These are phyloP conservation scores for Gymnopus androsaceus DNA, from an alignment of 1,284 basidiomycete species.

Conservation along the genomic window DNA sequence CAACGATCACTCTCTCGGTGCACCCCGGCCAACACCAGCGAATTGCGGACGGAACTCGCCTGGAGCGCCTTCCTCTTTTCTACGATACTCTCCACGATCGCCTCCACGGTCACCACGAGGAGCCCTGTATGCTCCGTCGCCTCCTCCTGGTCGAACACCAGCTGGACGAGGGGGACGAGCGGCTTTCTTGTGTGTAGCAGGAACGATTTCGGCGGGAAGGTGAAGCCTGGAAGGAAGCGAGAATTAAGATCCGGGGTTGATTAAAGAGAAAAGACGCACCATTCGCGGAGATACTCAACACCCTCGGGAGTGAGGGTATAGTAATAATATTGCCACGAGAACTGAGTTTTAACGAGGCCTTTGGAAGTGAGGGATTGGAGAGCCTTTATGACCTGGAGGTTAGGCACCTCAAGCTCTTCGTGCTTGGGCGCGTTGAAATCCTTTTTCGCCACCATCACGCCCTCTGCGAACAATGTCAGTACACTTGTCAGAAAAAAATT, in stretches of 20 bases:
- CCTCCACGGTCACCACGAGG: slow-evolving; percentile 62
- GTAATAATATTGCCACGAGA: slow-evolving; percentile 96
- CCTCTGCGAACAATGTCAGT: slow-evolving; percentile 57
- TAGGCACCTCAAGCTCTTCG: slow-evolving; percentile 95
- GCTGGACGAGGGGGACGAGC: slow-evolving; percentile 76
- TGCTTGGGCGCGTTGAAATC: slow-evolving; percentile 98
- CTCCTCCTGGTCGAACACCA: slow-evolving; percentile 62
- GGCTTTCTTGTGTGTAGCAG: slow-evolving; percentile 94
- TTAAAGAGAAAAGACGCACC: slow-evolving; percentile 46
- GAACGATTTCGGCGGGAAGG: slow-evolving; percentile 92
- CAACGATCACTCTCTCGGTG: too few relatives aligned
- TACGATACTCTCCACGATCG: slow-evolving; percentile 89
- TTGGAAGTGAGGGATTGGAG: slow-evolving; percentile 96
- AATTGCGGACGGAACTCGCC: slow-evolving; percentile 84
- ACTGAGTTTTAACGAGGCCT: slow-evolving; percentile 97
- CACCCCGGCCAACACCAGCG: slow-evolving; percentile 87
- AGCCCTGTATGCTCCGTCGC: slow-evolving; percentile 81
- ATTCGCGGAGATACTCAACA: slow-evolving; percentile 93
- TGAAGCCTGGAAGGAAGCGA: slow-evolving; percentile 68
- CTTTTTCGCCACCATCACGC: slow-evolving; percentile 98
- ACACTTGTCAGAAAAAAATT: not conserved
- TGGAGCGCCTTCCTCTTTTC: slow-evolving; percentile 78
- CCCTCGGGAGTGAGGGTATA: slow-evolving; percentile 94
- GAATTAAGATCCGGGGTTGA: not conserved
- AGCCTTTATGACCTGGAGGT: slow-evolving; percentile 99